These are phyloP conservation scores for Fraxinus paxiana DNA, from an alignment of 305 asterid species.

Conservation along the genomic window DNA sequence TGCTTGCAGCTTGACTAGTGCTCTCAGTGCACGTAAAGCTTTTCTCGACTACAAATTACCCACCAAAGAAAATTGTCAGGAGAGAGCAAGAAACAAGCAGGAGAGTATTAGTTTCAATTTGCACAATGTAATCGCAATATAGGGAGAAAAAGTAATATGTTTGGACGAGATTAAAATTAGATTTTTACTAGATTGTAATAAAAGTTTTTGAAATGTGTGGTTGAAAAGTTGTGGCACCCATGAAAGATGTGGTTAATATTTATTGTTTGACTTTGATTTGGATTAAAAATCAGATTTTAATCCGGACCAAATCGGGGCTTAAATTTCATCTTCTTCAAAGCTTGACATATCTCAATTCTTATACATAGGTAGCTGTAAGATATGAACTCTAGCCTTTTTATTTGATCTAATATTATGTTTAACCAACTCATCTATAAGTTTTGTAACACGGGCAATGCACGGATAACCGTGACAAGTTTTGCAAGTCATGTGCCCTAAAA, in stretches of 20 bases:
- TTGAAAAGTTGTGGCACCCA: too few species aligned
- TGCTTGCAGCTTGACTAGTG: slow-evolving; percentile 83
- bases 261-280: too few species aligned
- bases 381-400: not conserved
- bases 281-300: too few species aligned
- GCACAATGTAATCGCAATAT: not conserved
- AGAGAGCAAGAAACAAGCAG: not conserved
- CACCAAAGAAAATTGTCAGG: not conserved
- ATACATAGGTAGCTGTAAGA: not conserved
- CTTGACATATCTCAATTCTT: not conserved
- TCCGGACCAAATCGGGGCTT: too few species aligned
- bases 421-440: not conserved
- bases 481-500: not conserved
- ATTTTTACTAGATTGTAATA: too few species aligned
- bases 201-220: too few species aligned
- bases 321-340: not conserved
- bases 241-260: too few species aligned
- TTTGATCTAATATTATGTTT: not conserved
- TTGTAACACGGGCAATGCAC: not conserved
- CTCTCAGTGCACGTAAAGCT: slow-evolving; percentile 79
- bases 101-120: not conserved
- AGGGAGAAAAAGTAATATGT: not conserved
- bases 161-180: too few species aligned
- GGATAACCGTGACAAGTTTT: not conserved
- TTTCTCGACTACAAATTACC: slow-evolving; percentile 50